phyloP scores from a whole-genome alignment of 805 yeast genomes.

The Scheffersomyces amazonensis region DNA sequence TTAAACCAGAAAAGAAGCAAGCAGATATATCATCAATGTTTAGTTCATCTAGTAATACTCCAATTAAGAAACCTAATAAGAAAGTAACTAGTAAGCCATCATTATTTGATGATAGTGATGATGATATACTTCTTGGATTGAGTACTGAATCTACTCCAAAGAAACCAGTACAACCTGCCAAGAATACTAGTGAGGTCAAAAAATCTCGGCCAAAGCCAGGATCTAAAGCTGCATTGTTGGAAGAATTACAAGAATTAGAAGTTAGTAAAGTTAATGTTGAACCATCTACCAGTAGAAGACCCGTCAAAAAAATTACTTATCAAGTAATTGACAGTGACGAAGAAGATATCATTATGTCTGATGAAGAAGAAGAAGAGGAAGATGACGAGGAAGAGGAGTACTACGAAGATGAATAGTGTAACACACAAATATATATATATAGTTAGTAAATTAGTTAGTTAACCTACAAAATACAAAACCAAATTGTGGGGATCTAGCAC shows the following conservation, averaged over 20 bases:
- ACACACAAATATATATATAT: too few species aligned
- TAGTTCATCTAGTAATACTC: conserved; percentile 9
- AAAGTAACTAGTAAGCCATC: conserved; percentile 3
- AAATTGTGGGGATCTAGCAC: too few species aligned
- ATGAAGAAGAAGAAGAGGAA: conserved; percentile 10
- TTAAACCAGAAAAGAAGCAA: conserved; percentile 6
- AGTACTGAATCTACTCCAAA: conserved; percentile 8
- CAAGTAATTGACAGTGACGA: conserved; percentile 13
- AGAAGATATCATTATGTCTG: conserved; percentile 11
- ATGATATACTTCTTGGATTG: conserved; percentile 18
- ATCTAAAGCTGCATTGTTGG: conserved; percentile 10
- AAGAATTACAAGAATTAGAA: conserved; percentile 24
- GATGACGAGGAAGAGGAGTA: conserved; percentile 15
- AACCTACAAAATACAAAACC: too few species aligned
- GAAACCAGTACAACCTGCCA: not conserved
- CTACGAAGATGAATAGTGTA: conserved; percentile 9
- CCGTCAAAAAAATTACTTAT: conserved; percentile 8
- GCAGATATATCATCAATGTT: conserved; percentile 22
- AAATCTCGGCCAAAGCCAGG: conserved; percentile 2
- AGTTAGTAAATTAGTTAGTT: too few species aligned
- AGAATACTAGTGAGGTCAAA: not conserved
- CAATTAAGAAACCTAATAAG: conserved; percentile 3
- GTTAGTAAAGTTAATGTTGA: conserved; percentile 3
- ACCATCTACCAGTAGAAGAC: conserved; percentile 7
- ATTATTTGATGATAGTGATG: conserved; percentile 31